Conservation (phyloP, 768 basidiomycete species). For the Lentinula boryana region DNA sequence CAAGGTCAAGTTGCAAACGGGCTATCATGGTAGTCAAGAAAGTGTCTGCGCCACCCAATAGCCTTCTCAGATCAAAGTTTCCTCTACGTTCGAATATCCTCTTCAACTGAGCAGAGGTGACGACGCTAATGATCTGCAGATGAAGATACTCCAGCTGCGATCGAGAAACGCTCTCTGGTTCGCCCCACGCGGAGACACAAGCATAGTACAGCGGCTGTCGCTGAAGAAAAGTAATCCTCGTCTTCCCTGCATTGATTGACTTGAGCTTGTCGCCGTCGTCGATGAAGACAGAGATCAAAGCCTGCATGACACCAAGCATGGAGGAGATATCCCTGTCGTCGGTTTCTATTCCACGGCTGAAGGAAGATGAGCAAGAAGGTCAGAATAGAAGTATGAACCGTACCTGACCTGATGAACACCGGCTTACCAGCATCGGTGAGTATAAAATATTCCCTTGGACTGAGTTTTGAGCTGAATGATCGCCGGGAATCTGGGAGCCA, state of each 20-base stretch:
- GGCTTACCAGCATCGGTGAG: slow-evolving; percentile 96
- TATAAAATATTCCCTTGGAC: slow-evolving; percentile 80
- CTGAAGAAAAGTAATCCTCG: slow-evolving; percentile 81
- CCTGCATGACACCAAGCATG: slow-evolving; percentile 89
- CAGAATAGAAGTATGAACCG: slow-evolving; percentile 5
- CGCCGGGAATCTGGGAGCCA: not conserved
- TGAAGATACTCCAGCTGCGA: slow-evolving; percentile 94
- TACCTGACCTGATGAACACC: slow-evolving; percentile 78
- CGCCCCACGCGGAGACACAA: slow-evolving; percentile 88
- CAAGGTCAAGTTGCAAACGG: slow-evolving; percentile 72
- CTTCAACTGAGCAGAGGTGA: slow-evolving; percentile 79
- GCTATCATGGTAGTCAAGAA: slow-evolving; percentile 70
- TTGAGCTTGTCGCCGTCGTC: slow-evolving; percentile 86
- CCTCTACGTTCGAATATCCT: slow-evolving; percentile 83
- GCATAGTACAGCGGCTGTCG: slow-evolving; percentile 89
- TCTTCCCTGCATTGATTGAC: slow-evolving; percentile 77
- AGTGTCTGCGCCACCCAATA: slow-evolving; percentile 74
- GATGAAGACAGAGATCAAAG: slow-evolving; percentile 91
- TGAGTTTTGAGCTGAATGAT: slow-evolving; percentile 22
- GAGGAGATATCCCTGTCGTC: slow-evolving; percentile 67
- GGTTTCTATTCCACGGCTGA: slow-evolving; percentile 46
- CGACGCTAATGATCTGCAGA: slow-evolving; percentile 86
- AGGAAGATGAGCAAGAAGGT: not conserved
- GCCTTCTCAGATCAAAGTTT: slow-evolving; percentile 84
- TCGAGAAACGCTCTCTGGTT: slow-evolving; percentile 92